Percentiles rank a stretch among this genome's conserved stretches.
phyloP scores from a whole-genome alignment of 176 grass and related monocot species.

The Ensete ventricosum region DNA sequence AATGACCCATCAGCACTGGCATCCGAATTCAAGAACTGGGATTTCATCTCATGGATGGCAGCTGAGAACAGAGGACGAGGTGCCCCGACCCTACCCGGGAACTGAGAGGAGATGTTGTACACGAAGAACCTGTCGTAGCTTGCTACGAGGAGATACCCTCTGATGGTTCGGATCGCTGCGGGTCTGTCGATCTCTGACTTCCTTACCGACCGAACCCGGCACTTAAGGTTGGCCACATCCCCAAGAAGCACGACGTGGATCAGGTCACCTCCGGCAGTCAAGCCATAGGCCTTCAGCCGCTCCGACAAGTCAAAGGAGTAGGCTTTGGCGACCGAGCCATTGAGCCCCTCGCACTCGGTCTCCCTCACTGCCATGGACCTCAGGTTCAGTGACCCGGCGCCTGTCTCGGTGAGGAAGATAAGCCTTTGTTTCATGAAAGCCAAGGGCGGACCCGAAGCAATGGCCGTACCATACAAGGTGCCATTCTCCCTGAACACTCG shows the following conservation, averaged over 20 bases:
- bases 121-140: slow-evolving; percentile 70
- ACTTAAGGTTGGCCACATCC: slow-evolving; percentile 68
- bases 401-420: slow-evolving; percentile 65
- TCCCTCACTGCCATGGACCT: slow-evolving; percentile 64
- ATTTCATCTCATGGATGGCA: slow-evolving; percentile 59
- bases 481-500: slow-evolving; percentile 85
- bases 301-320: slow-evolving; percentile 62
- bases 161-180: slow-evolving; percentile 55
- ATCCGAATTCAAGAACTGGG: slow-evolving; percentile 44
- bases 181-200: slow-evolving; percentile 57
- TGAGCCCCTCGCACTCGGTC: too few species aligned
- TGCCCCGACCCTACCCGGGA: slow-evolving; percentile 56
- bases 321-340: slow-evolving; percentile 23
- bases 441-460: slow-evolving; percentile 11
- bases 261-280: slow-evolving; percentile 59
- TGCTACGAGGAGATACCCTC: slow-evolving; percentile 60
- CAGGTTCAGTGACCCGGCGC: slow-evolving; percentile 65
- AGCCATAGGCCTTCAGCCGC: slow-evolving; percentile 79
- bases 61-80: slow-evolving; percentile 49
- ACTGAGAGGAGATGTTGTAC: slow-evolving; percentile 79
- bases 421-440: slow-evolving; percentile 86
- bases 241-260: slow-evolving; percentile 69
- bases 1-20: slow-evolving; percentile 4
- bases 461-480: slow-evolving; percentile 50
- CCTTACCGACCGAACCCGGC: slow-evolving; percentile 57